Percentiles rank a stretch among this genome's conserved stretches.
These are phyloP conservation scores for Lagerstroemia speciosa DNA, from an alignment of 345 rosid genomes.

Conservation along the genomic window DNA sequence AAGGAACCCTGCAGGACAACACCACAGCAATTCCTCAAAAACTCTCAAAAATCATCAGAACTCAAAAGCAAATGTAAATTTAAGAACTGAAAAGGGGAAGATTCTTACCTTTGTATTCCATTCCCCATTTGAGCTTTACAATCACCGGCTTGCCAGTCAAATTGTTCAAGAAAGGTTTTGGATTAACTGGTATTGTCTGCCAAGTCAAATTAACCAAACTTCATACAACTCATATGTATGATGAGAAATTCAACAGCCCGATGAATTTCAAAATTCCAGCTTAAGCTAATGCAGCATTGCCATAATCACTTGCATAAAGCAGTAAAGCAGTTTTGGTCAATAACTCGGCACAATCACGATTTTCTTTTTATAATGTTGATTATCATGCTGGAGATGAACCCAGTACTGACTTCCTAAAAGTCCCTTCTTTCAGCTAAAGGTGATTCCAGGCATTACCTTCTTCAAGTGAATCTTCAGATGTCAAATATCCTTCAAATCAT, in stretches of 20 bases:
- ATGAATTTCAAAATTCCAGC: background rate
- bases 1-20: slow-evolving; percentile 52
- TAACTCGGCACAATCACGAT: background rate
- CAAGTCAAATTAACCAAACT: slow-evolving; percentile 2
- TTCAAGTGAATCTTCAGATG: background rate
- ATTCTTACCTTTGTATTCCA: slow-evolving; percentile 71
- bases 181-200: slow-evolving; percentile 84
- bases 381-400: background rate
- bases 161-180: slow-evolving; percentile 86
- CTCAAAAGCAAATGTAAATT: too few species aligned
- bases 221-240: background rate
- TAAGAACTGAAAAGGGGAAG: background rate
- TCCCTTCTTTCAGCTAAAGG: background rate
- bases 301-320: background rate
- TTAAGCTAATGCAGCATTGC: background rate
- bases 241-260: background rate
- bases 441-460: background rate
- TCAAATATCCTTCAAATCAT: background rate
- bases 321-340: background rate
- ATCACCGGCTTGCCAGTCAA: slow-evolving; percentile 79
- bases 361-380: background rate
- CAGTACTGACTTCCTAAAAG: too few species aligned
- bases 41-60: background rate
- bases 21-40: slow-evolving; percentile 3
- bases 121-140: slow-evolving; percentile 89